phyloP scores from a whole-genome alignment of 1,284 basidiomycete genomes.

The Rhizopogon parksii region DNA sequence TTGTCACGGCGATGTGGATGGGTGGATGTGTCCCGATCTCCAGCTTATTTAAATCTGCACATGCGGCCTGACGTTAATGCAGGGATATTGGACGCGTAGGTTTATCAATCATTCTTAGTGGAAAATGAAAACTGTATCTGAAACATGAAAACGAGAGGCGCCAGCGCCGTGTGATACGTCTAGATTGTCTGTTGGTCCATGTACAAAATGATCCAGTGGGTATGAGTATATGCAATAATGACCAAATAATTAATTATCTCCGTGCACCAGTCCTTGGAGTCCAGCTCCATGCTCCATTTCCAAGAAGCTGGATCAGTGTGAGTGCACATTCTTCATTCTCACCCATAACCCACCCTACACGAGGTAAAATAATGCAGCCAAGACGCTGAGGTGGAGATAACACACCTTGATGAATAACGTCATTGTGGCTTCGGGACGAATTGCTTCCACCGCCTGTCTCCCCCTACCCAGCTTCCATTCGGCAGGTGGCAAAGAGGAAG shows the following conservation, averaged over 20 bases:
- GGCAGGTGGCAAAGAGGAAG: constrained; percentile 48
- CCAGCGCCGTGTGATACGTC: neutral
- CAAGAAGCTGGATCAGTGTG: constrained; percentile 9
- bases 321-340: constrained; percentile 29
- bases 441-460: constrained; percentile 46
- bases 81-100: no score
- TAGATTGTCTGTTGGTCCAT: neutral
- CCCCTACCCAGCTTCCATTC: constrained; percentile 51
- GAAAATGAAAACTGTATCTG: neutral
- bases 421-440: constrained; percentile 54
- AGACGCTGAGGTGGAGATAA: constrained; percentile 5
- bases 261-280: neutral
- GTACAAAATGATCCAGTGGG: neutral
- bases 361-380: constrained; percentile 3
- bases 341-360: constrained; percentile 50
- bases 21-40: no score
- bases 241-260: neutral
- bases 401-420: constrained; percentile 56
- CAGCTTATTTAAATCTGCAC: no score
- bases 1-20: no score
- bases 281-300: neutral
- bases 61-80: no score
- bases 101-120: neutral
- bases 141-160: neutral
- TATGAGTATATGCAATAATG: neutral